Evolutionary conservation across 2,329 filamentous ascomycete genomes (phyloP).

Genomic region (Canariomyces notabilis): DNA sequence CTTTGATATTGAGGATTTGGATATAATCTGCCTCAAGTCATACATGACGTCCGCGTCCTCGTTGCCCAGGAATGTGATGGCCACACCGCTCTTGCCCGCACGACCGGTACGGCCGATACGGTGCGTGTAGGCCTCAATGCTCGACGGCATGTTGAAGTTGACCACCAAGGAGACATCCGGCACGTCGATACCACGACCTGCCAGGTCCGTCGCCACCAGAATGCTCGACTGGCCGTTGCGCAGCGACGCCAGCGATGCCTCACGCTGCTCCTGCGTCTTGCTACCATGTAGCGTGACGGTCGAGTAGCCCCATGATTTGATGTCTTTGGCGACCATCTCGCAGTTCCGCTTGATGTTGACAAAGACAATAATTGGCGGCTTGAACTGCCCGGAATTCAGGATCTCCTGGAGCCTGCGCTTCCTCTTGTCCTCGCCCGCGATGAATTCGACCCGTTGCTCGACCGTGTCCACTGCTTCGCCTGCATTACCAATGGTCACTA

Average conservation of each 20-base stretch:
- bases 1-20: slow-evolving; percentile 80
- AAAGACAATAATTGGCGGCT: slow-evolving; percentile 93
- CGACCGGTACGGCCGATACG: slow-evolving; percentile 94
- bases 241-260: slow-evolving; percentile 82
- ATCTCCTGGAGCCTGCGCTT: slow-evolving; percentile 96
- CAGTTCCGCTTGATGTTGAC: slow-evolving; percentile 99
- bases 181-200: slow-evolving; percentile 96
- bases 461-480: slow-evolving; percentile 97
- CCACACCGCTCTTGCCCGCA: slow-evolving; percentile 93
- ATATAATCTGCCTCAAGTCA: slow-evolving; percentile 92
- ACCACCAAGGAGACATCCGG: slow-evolving; percentile 88
- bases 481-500: slow-evolving; percentile 88
- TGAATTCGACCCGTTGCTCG: slow-evolving; percentile 91
- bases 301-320: slow-evolving; percentile 88
- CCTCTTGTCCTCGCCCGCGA: slow-evolving; percentile 85
- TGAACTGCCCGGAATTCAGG: slow-evolving; percentile 71
- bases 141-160: slow-evolving; percentile 97
- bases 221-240: slow-evolving; percentile 77
- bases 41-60: slow-evolving; percentile 90
- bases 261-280: slow-evolving; percentile 97
- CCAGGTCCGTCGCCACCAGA: slow-evolving; percentile 90
- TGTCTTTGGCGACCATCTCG: slow-evolving; percentile 88
- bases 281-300: slow-evolving; percentile 88
- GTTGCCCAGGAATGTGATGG: slow-evolving; percentile 88
- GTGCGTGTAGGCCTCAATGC: slow-evolving; percentile 94